phyloP scores from a whole-genome alignment of 805 yeast genomes.

The Yarrowia bubula region DNA sequence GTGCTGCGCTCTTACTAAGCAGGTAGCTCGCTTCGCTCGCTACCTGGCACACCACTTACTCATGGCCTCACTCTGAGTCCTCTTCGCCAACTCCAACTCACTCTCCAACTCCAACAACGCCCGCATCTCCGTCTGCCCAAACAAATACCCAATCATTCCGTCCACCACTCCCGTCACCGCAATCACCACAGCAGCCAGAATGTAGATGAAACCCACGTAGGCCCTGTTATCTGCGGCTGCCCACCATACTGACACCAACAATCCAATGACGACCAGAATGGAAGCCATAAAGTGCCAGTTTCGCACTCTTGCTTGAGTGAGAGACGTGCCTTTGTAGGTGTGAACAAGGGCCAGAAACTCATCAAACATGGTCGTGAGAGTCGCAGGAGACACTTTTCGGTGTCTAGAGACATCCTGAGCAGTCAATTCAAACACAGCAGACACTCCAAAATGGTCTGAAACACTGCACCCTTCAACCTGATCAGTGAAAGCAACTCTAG shows the following conservation, averaged over 20 bases:
- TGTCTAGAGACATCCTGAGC: not conserved
- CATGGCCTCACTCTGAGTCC: too few relatives aligned
- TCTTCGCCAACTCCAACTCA: constrained; percentile 52
- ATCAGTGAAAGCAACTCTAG: constrained; percentile 74
- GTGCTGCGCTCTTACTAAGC: too few relatives aligned
- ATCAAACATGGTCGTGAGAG: constrained; percentile 40
- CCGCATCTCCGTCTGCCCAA: constrained; percentile 77
- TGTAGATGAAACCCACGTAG: constrained; percentile 69
- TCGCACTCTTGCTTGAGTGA: constrained; percentile 65
- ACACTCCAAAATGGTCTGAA: constrained; percentile 86
- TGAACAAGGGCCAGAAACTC: constrained; percentile 51
- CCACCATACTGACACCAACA: constrained; percentile 57
- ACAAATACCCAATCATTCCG: constrained; percentile 74
- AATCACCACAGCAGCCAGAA: constrained; percentile 53
- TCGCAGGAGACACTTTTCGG: not conserved
- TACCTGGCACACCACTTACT: too few relatives aligned
- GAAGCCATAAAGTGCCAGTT: constrained; percentile 61
- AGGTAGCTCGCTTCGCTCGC: too few relatives aligned
- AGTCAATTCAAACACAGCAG: constrained; percentile 31
- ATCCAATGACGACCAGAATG: constrained; percentile 50
- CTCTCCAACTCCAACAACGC: constrained; percentile 71
- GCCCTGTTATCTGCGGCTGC: constrained; percentile 51
- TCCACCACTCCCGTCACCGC: constrained; percentile 67
- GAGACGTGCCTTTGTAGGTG: constrained; percentile 52
- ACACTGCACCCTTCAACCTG: constrained; percentile 68